phyloP scores from a whole-genome alignment of 129 eudicot genomes.

The Ambrosia artemisiifolia region DNA sequence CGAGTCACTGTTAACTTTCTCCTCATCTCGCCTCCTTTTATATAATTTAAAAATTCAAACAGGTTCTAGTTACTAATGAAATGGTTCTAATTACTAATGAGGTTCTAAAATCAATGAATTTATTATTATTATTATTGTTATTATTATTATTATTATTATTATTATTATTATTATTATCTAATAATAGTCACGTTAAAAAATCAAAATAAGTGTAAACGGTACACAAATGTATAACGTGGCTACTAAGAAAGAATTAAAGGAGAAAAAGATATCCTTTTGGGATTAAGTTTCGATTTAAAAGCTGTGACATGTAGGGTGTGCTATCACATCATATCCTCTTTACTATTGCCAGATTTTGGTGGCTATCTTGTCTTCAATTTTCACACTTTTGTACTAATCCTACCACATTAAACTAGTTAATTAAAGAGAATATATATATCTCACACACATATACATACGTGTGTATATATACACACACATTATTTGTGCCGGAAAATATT shows the following conservation, averaged over 20 bases:
- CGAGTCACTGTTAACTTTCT: no score
- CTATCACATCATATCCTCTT: constrained; percentile 11
- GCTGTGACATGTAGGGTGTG: background rate
- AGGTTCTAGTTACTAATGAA: no score
- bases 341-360: background rate
- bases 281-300: constrained; percentile 5
- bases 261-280: background rate
- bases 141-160: no score
- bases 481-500: no score
- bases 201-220: background rate
- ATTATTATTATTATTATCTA: no score
- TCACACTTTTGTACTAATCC: background rate
- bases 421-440: background rate
- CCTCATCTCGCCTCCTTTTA: no score
- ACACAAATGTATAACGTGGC: background rate
- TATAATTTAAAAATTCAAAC: no score
- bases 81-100: no score
- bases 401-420: background rate
- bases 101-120: no score
- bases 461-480: no score
- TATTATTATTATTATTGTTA: no score
- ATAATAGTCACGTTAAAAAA: no score
- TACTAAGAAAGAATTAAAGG: background rate
- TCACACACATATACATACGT: background rate
- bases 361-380: background rate